Evolutionary conservation across 495 filamentous ascomycete species (phyloP), one percentile per base, ranked within the genome.

Genomic region (Terfezia claveryi): DNA sequence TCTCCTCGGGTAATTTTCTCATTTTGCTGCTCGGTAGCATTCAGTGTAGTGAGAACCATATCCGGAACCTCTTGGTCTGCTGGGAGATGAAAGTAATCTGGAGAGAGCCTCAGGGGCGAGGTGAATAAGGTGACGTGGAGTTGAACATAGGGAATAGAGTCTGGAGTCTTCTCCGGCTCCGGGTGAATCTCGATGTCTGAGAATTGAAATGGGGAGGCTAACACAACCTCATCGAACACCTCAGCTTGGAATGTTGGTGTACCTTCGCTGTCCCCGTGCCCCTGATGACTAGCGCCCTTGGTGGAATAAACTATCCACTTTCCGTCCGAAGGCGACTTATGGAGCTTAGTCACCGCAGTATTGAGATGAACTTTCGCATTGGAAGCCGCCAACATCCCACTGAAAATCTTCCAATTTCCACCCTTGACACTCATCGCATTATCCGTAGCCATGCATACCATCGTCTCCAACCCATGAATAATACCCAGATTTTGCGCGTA

Each of bases 361-460:
- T 88, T 82, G n/a, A 92, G 68, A 4, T 68, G 66, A 5, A 86
- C 54, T 7, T 73, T 65, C 1, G 83, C 81, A 1, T 70, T 66
- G 8, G 85, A 77, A 5, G 71, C 68, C 38, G 79, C 71, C 10
- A 86, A 68, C 83, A 94, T 94, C 9, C 76, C 71, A 2, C 78
- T 75, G 62, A 99, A 99, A 46, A 96, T 95, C 64, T 78, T 80
- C 89, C 87, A 99, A 62, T 99, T 99, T 2, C 91, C 91, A 2
- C 88, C 87, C 8, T 77, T 68, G 8, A 98, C 74, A 6, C 80
- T 68, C 61, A 87, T 77, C 0, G 88, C 85, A 6, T 86, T 85
- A 52, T 91, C 82, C 0, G 87, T 80, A 1, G 88, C 84, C 85
- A 96, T 85, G 64, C 85, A 82, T 14, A 94, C 91, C 82, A 95